Evolutionary conservation across 2,329 filamentous ascomycete species (phyloP), one percentile per base, ranked within the genome.

Genomic region (Neoscytalidium dimidiatum): DNA sequence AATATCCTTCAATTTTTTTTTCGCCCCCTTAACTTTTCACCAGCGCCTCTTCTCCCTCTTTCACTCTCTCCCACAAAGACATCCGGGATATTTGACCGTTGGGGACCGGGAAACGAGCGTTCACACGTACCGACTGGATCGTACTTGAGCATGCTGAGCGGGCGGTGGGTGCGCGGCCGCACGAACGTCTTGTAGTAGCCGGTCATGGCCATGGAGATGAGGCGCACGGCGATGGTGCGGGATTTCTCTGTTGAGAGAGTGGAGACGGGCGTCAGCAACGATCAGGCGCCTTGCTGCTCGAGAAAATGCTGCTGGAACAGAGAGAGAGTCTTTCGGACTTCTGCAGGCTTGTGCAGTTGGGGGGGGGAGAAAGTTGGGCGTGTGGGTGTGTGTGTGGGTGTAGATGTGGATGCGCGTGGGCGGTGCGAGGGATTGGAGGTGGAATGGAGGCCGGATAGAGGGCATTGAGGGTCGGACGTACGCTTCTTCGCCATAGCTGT

Each of bases 61-160:
- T n/a, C n/a, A n/a, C n/a, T n/a, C n/a, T n/a, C n/a, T n/a, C n/a
- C n/a, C n/a, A n/a, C n/a, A n/a, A n/a, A n/a, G n/a, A n/a, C n/a
- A n/a, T n/a, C n/a, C n/a, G n/a, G n/a, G n/a, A n/a, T n/a, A n/a
- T n/a, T n/a, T n/a, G n/a, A n/a, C n/a, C n/a, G n/a, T n/a, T 33
- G 31, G 31, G 31, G 31, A 11, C 6, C 5, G 31, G 31, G 5
- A 33, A 11, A 33, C 11, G 13, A 13, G 7, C n/a, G 23, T 14
- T 1, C 6, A 14, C 1, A 77, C 86, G 70, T 88, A 96, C 92
- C 90, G 69, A 99, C 94, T 46, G 95, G 95, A 77, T 99, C 95
- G 81, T 99, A 99, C 84, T 99, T 99, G 72, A 99, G 83, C 92
- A 99, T 95, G 82, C 93, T 96, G 81, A 99, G 86, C 64, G 96